phyloP scores from a whole-genome alignment of 768 basidiomycete genomes.

The Tulasnella sp. region DNA sequence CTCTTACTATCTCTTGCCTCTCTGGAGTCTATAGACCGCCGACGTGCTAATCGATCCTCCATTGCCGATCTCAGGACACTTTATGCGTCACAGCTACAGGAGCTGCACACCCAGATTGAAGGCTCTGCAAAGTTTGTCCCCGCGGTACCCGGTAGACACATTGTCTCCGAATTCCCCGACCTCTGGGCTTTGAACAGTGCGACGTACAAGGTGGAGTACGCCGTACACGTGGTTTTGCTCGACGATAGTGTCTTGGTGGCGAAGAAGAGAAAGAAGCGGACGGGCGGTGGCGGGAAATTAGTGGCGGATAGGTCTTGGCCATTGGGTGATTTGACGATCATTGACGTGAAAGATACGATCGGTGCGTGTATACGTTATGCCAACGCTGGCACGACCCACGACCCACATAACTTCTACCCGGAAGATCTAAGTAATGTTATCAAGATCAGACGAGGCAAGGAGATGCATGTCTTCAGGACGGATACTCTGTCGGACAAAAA shows the following conservation, averaged over 20 bases:
- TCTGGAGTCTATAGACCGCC: constrained; percentile 42
- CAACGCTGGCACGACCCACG: neutral
- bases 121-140: constrained; percentile 94
- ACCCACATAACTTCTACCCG: constrained; percentile 19
- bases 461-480: constrained; percentile 87
- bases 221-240: constrained; percentile 80
- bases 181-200: constrained; percentile 82
- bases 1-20: neutral
- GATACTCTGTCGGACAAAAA: constrained; percentile 79
- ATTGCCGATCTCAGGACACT: constrained; percentile 90
- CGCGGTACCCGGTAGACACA: constrained; percentile 79
- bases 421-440: constrained; percentile 81
- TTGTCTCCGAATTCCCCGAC: constrained; percentile 74
- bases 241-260: constrained; percentile 89
- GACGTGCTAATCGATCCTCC: constrained; percentile 69
- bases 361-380: constrained; percentile 38
- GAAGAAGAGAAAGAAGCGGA: constrained; percentile 52
- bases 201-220: constrained; percentile 83
- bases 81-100: constrained; percentile 91
- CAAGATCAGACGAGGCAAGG: constrained; percentile 87
- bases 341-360: constrained; percentile 91
- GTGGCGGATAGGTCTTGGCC: constrained; percentile 93
- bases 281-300: constrained; percentile 61
- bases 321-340: constrained; percentile 83
- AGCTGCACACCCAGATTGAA: constrained; percentile 78